Evolutionary conservation across 768 basidiomycete species (phyloP).

Genomic region (Tulasnella sp.): DNA sequence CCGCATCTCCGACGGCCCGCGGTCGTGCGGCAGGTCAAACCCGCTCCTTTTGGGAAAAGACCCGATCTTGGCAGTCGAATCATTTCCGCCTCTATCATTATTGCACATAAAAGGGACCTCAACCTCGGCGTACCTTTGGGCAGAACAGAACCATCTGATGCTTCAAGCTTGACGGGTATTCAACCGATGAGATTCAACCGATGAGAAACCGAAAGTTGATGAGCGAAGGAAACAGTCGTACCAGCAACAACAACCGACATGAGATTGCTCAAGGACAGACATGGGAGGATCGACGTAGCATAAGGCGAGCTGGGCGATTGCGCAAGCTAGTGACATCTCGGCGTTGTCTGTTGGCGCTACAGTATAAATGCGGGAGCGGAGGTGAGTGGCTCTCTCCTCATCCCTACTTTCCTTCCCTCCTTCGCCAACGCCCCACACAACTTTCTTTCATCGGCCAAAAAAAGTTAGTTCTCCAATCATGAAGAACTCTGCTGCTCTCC

Average conservation of each 20-base stretch:
- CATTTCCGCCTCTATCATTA: neutral
- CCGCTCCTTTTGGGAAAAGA: neutral
- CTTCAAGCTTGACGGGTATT: neutral
- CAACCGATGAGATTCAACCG: neutral
- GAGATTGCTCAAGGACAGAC: neutral
- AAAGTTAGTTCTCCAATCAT: neutral
- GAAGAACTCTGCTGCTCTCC: neutral
- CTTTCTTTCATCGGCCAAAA: neutral
- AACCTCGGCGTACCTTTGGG: conserved; percentile 1
- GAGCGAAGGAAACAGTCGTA: neutral
- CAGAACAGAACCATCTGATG: neutral
- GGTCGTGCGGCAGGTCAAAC: neutral
- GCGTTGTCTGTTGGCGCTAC: neutral
- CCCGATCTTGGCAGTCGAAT: neutral
- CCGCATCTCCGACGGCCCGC: neutral
- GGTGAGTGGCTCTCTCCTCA: neutral
- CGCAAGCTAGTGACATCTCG: neutral
- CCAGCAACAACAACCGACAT: neutral
- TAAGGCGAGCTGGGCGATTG: neutral
- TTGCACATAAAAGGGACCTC: neutral
- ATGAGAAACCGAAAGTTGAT: neutral
- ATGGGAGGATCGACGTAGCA: neutral
- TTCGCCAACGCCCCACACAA: neutral
- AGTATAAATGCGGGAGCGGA: neutral
- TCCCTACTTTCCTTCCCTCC: neutral